Evolutionary conservation across 2,329 filamentous ascomycete genomes (phyloP), one percentile per base, ranked within the genome.

Genomic region (Drechslera avenae): DNA sequence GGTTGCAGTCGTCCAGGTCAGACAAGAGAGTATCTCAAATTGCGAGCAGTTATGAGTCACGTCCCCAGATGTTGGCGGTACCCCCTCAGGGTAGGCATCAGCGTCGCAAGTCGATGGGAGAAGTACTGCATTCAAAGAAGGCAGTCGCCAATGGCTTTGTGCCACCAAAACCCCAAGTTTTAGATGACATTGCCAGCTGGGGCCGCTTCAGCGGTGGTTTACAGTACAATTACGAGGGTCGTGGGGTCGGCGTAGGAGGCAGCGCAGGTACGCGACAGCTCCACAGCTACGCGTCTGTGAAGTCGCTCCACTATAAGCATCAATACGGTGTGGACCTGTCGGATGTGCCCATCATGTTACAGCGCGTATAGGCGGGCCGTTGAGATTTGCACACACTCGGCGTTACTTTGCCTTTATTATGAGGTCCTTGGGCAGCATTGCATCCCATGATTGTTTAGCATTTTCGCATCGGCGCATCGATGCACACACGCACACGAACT

Each of bases 161-260:
- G 52, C 46, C 3, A 49, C 33, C 6, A n/a, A 32, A 43, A 21
- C 23, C 21, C 12, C 28, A 39, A 16, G 39, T 8, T 18, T 5
- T 33, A 13, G 37, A 54, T 17, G 47, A 45, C 8, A 36, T 49
- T 36, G 31, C 54, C 5, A 42, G 36, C 35, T 60, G 56, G 46
- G 73, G 67, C 41, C 71, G 73, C 3, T 75, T 72, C 55, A 65
- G 67, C 43, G 73, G 74, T 39, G 73, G 73, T 8, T 56, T 72
- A 31, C 60, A 60, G 7, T 72, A 69, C 48, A 67, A 68, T 19
- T 74, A 74, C 54, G 69, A 73, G 46, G 60, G 62, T 3, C 64
- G 56, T 39, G 68, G 62, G 17, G 60, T 59, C 16, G 69, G 69
- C 5, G 55, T 75, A 12, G 65, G 71, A 48, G 73, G 72, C 46